Evolutionary conservation across 1,284 basidiomycete species (phyloP).

Genomic region (Irpex rosettiformis): DNA sequence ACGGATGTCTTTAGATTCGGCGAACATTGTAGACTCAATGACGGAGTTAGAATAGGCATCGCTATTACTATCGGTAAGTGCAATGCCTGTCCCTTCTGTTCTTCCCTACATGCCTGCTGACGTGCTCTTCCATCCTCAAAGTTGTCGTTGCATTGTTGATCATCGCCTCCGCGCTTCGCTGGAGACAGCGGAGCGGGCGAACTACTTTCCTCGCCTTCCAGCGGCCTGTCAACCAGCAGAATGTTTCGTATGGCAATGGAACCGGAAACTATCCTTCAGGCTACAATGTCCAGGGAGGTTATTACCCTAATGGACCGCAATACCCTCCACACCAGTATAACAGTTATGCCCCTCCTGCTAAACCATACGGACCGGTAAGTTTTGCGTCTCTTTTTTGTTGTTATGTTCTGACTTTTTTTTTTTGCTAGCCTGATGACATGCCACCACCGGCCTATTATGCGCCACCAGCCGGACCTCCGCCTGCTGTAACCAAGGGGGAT

Average conservation of each 20-base stretch:
- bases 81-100: not conserved
- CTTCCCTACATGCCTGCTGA: not conserved
- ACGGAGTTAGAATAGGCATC: conserved; percentile 26
- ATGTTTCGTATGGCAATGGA: conserved; percentile 3
- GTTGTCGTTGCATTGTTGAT: conserved; percentile 17
- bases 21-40: conserved; percentile 23
- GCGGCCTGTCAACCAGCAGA: conserved; percentile 10
- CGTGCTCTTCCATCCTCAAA: conserved; percentile 1
- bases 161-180: conserved; percentile 13
- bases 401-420: not conserved
- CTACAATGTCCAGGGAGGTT: conserved; percentile 9
- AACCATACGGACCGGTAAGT: conserved; percentile 24
- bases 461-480: conserved; percentile 16
- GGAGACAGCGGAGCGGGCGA: conserved; percentile 18
- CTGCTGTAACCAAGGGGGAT: conserved; percentile 7
- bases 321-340: conserved; percentile 23
- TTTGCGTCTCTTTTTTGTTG: conserved; percentile 5
- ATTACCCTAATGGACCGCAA: conserved; percentile 14
- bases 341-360: conserved; percentile 18
- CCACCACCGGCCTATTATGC: conserved; percentile 18
- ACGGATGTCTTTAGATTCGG: conserved; percentile 16
- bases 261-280: conserved; percentile 7
- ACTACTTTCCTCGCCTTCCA: conserved; percentile 14
- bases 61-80: conserved; percentile 27
- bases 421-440: conserved; percentile 8